phyloP scores from a whole-genome alignment of 345 rosid genomes.

The Rhodamnia argentea region DNA sequence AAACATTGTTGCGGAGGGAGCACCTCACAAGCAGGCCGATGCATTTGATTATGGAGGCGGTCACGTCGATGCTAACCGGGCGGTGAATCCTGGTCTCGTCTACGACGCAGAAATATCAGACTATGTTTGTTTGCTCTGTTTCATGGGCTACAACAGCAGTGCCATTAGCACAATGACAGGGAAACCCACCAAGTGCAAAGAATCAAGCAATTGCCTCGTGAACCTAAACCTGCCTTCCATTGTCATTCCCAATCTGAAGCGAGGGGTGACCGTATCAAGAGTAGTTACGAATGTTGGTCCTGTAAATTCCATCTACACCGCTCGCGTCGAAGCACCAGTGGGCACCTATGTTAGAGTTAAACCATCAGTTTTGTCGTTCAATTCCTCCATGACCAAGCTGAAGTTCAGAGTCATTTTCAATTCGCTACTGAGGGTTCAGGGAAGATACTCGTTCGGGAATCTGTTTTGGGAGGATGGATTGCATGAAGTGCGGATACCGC shows the following conservation, averaged over 20 bases:
- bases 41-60: slow-evolving; percentile 68
- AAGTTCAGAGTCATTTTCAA: slow-evolving; percentile 29
- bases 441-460: slow-evolving; percentile 44
- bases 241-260: slow-evolving; percentile 47
- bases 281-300: slow-evolving; percentile 65
- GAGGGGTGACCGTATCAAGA: slow-evolving; percentile 32
- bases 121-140: slow-evolving; percentile 48
- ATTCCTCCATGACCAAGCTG: slow-evolving; percentile 25
- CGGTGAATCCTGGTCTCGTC: slow-evolving; percentile 46
- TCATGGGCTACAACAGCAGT: slow-evolving; percentile 36
- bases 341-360: slow-evolving; percentile 35
- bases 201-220: slow-evolving; percentile 14
- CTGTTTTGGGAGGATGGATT: slow-evolving; percentile 38
- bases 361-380: slow-evolving; percentile 46
- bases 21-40: slow-evolving; percentile 47
- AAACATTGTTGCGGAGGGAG: slow-evolving; percentile 35
- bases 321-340: slow-evolving; percentile 33
- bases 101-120: slow-evolving; percentile 34
- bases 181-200: slow-evolving; percentile 26
- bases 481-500: slow-evolving; percentile 36
- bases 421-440: slow-evolving; percentile 30
- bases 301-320: slow-evolving; percentile 28
- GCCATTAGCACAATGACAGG: slow-evolving; percentile 42
- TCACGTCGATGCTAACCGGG: slow-evolving; percentile 45
- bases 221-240: slow-evolving; percentile 64